Conservation (phyloP, 2,329 filamentous ascomycete species). For the Exophiala calicioides region DNA sequence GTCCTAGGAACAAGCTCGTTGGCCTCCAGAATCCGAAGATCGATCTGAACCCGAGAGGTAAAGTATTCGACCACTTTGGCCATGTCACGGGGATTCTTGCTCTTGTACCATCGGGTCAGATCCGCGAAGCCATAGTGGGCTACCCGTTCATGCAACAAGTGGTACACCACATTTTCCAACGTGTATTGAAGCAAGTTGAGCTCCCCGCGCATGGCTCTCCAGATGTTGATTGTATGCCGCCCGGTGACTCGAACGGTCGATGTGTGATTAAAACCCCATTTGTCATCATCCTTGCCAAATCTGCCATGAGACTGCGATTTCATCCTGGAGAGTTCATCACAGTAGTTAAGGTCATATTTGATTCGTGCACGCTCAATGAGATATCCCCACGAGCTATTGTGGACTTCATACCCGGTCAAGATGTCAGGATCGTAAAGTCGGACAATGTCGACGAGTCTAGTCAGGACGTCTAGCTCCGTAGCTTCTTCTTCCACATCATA, state of each 20-base stretch:
- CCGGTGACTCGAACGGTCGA: conserved; percentile 92
- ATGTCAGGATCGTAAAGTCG: conserved; percentile 85
- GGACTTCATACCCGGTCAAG: conserved; percentile 90
- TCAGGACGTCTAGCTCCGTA: conserved; percentile 81
- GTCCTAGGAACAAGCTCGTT: conserved; percentile 88
- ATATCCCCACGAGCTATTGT: conserved; percentile 93
- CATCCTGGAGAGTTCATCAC: conserved; percentile 87
- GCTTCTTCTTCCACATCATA: conserved; percentile 72
- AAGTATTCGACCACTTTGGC: conserved; percentile 78
- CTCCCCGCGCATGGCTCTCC: conserved; percentile 93
- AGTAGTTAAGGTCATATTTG: conserved; percentile 87
- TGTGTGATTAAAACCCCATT: conserved; percentile 92
- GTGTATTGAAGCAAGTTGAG: conserved; percentile 90
- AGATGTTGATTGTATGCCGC: conserved; percentile 94
- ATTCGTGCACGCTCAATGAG: conserved; percentile 83
- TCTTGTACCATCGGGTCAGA: conserved; percentile 79
- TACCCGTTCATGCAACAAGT: conserved; percentile 81
- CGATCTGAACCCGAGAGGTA: conserved; percentile 70
- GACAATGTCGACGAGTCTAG: conserved; percentile 83
- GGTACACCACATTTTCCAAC: conserved; percentile 93
- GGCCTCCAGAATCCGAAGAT: conserved; percentile 86
- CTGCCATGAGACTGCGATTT: conserved; percentile 79
- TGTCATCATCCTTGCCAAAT: conserved; percentile 82
- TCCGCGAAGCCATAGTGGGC: conserved; percentile 82
- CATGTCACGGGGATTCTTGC: conserved; percentile 67